Evolutionary conservation across 1,284 basidiomycete species (phyloP), one percentile per base, ranked within the genome.

Genomic region (Cryptococcus sp.): DNA sequence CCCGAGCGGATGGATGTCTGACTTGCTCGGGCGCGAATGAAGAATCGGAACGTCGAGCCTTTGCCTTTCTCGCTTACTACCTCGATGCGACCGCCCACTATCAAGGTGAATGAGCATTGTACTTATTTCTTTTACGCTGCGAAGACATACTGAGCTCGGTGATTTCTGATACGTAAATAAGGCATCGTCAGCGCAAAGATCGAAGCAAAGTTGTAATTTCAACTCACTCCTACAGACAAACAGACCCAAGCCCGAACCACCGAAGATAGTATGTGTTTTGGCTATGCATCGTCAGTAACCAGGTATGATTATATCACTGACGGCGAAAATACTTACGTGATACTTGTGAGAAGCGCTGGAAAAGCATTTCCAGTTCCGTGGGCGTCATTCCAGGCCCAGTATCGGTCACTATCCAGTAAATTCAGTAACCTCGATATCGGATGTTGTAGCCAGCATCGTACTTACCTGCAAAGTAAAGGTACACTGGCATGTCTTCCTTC

Each of bases 21-120:
- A 25, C 58, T 57, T 0, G 69, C 68, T 15, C 59, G 53, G 3
- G 70, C 63, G 44, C 68, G 55, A 49, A 79, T 69, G 64, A 68
- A 79, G 65, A 78, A 79, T 17, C 74, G 67, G 68, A 79, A 79
- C 0, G 75, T 94, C 57, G 63, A 69, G n/a, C 75, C 75, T 59
- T 74, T 62, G 17, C 73, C 74, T 23, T 72, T 63, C 52, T 68
- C 58, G 22, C 58, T 65, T 7, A 62, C 64, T 22, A 75, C 74
- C 49, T 75, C 73, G 50, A 77, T 75, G 4, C 72, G 59, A 10
- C 75, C 75, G 22, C 75, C 74, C 72, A 77, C 60, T 51, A 54
- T 16, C 3, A 50, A 22, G 19, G 23, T 11, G 5, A 5, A 23
- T 61, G 46, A 61, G 50, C 26, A 11, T 25, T 16, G 52, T 25